Conservation (phyloP, 306 rosid species). For the Luffa acutangula region DNA sequence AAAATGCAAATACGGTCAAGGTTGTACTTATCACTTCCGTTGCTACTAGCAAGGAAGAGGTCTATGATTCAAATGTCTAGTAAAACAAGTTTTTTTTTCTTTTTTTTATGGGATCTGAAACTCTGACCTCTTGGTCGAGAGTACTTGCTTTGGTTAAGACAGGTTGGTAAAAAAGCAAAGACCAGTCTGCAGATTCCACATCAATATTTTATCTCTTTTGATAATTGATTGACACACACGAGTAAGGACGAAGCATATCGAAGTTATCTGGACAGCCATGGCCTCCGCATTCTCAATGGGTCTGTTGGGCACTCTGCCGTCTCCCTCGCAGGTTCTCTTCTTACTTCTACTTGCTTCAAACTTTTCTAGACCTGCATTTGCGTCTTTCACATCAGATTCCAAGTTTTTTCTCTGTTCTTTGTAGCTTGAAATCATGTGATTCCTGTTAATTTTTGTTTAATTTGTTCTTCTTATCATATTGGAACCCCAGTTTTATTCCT, state of each 20-base stretch:
- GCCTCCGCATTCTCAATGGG: background rate
- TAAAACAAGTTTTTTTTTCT: too few relatives aligned
- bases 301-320: background rate
- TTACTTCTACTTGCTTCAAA: background rate
- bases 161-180: too few relatives aligned
- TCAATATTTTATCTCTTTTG: too few relatives aligned
- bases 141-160: too few relatives aligned
- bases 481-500: background rate
- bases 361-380: background rate
- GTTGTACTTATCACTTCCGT: too few relatives aligned
- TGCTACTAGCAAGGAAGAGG: too few relatives aligned
- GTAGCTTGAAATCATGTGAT: background rate
- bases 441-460: background rate
- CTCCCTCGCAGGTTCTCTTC: background rate
- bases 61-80: too few relatives aligned
- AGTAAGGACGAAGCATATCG: background rate
- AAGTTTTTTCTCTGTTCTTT: background rate
- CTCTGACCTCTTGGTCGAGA: too few relatives aligned
- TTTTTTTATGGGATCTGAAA: too few relatives aligned
- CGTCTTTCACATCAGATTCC: background rate
- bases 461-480: background rate
- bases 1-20: too few relatives aligned
- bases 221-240: too few relatives aligned
- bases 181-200: too few relatives aligned
- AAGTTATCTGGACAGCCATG: conserved; percentile 2